These are phyloP conservation scores for Butyriboletus loyo DNA, from an alignment of 768 basidiomycete genomes.

Conservation along the genomic window DNA sequence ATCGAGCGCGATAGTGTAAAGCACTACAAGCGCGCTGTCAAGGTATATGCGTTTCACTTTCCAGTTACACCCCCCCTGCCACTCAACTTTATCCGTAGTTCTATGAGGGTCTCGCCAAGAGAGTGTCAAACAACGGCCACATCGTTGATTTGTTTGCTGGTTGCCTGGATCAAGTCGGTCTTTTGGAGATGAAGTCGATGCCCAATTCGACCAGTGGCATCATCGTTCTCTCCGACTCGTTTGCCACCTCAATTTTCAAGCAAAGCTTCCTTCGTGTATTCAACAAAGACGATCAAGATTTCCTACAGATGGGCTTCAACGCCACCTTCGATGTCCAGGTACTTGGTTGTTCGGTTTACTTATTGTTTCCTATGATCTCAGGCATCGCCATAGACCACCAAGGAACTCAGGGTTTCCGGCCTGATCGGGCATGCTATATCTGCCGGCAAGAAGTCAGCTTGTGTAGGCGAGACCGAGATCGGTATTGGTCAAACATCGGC, in stretches of 20 bases:
- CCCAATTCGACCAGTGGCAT: conserved; percentile 96
- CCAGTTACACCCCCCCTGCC: background rate
- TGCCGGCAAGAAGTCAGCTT: conserved; percentile 92
- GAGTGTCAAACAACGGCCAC: conserved; percentile 92
- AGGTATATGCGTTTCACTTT: conserved; percentile 49
- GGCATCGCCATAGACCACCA: conserved; percentile 69
- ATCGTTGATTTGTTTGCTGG: conserved; percentile 95
- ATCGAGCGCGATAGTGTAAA: conserved; percentile 96
- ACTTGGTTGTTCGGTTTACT: conserved; percentile 7
- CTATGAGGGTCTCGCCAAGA: conserved; percentile 91
- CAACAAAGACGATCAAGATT: conserved; percentile 88
- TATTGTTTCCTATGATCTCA: background rate
- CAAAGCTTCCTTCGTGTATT: conserved; percentile 94
- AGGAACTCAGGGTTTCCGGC: conserved; percentile 97
- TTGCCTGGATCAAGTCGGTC: conserved; percentile 95
- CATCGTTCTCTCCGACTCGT: conserved; percentile 95
- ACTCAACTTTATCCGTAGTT: conserved; percentile 52
- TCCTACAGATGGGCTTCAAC: conserved; percentile 97
- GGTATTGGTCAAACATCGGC: conserved; percentile 98
- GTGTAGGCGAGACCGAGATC: conserved; percentile 98
- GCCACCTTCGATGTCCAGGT: conserved; percentile 98
- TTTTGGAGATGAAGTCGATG: conserved; percentile 95
- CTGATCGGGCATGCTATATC: conserved; percentile 98
- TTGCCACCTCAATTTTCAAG: conserved; percentile 98
- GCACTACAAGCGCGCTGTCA: conserved; percentile 94